These are phyloP conservation scores for Ceratopteris richardii DNA, from an alignment of 75 land plant genomes.

Conservation along the genomic window DNA sequence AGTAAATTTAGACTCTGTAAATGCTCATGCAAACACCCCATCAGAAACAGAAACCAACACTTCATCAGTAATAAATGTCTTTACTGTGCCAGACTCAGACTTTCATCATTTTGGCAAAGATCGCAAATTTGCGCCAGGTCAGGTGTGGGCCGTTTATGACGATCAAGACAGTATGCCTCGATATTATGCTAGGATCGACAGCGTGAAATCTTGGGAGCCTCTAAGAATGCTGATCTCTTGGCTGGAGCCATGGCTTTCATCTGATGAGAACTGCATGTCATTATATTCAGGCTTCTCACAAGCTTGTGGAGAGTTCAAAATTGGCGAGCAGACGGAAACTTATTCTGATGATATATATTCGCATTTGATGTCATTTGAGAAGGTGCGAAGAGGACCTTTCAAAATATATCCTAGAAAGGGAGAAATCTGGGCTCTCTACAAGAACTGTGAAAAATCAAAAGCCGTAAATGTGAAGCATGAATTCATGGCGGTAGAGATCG, in stretches of 20 bases:
- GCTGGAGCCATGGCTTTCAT: constrained; percentile 32
- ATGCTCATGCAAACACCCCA: no score
- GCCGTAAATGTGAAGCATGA: constrained; percentile 14
- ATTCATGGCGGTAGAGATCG: constrained; percentile 54
- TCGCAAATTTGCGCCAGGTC: constrained; percentile 28
- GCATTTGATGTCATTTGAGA: constrained; percentile 26
- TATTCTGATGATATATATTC: constrained; percentile 31
- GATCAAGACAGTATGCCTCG: constrained; percentile 53
- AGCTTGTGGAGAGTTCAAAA: constrained; percentile 43
- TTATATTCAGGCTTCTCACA: constrained; percentile 12
- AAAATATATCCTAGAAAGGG: constrained; percentile 29
- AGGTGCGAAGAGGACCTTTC: constrained; percentile 5
- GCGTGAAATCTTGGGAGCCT: constrained; percentile 14
- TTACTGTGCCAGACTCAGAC: constrained; percentile 24
- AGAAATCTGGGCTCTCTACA: constrained; percentile 79
- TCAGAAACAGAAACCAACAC: no score
- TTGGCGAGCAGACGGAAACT: constrained; percentile 1
- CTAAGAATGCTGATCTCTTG: constrained; percentile 28
- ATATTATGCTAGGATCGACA: constrained; percentile 34
- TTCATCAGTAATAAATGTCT: background rate
- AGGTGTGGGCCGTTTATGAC: constrained; percentile 56
- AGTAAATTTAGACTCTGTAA: no score
- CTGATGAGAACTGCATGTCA: constrained; percentile 13
- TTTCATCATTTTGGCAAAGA: constrained; percentile 39
- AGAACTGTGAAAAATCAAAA: constrained; percentile 6